Base-by-base conservation (phyloP, 2,329 filamentous ascomycete genomes). In the Hyphodiscus sp. region DNA sequence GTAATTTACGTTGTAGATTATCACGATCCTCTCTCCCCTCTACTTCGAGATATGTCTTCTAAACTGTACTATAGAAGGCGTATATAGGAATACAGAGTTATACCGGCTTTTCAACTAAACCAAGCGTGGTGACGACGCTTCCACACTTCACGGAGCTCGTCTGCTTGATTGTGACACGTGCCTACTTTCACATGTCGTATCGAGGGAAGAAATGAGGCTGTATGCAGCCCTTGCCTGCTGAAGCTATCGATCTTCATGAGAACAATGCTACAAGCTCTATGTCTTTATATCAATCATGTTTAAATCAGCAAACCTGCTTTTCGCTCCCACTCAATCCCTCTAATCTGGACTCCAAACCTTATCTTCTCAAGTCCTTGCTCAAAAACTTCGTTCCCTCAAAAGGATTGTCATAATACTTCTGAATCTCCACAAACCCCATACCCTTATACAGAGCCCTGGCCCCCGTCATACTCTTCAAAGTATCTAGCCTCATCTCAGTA, bases 371-470 rank as follows among this genome's bases (percentile, higher is more conserved):
- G 41, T 29, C 30, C 42, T 16, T 11, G 19, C 20, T 44, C 18
- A 83, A 68, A 61, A 81, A 84, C 16, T 76, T 67, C 7, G 79
- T 81, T 26, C 72, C 74, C 49, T 76, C 69, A 38, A 81, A 59
- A 5, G 78, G 78, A 33, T 76, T 82, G 15, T 79, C 72, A 65
- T 83, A 83, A 61, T 83, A 84, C 20, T 70, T 64, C 42, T 70
- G 69, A 41, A 75, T 73, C 58, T 77, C 73, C 57, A 68, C 67
- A 65, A 84, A 83, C 1, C 81, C 79, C 55, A 73, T 63, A 4
- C 63, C 64, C 47, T 63, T 63, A 67, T 84, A 83, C 58, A 82
- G 58, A 30, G 60, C 65, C 54, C 72, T 70, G 19, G 81, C 80
- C 11, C 70, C 68, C 13, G 57, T 64, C 81, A 83, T 83, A 7